These are phyloP conservation scores for Coniochaeta sp. DNA, from an alignment of 2,329 filamentous ascomycete genomes.

Conservation along the genomic window DNA sequence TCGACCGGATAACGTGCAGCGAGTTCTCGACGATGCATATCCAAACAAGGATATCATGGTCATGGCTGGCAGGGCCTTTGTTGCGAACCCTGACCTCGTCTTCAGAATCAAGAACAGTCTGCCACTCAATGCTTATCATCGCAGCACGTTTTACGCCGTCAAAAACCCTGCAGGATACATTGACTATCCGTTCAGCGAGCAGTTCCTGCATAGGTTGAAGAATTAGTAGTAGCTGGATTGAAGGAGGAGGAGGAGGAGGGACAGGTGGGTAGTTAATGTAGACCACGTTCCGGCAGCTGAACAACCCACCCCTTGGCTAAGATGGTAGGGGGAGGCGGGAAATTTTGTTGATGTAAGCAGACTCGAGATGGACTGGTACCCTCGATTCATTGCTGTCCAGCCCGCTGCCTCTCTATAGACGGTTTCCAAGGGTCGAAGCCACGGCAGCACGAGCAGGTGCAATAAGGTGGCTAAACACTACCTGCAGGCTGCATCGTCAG, in stretches of 20 bases:
- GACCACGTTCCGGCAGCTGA: neutral
- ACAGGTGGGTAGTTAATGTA: neutral
- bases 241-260: neutral
- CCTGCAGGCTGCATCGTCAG: neutral
- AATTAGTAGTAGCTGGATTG: neutral
- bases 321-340: neutral
- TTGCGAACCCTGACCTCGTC: constrained; percentile 33
- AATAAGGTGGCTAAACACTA: neutral
- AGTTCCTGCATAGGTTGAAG: neutral
- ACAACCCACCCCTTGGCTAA: neutral
- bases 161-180: constrained; percentile 23
- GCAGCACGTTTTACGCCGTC: constrained; percentile 27
- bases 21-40: constrained; percentile 14
- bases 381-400: neutral
- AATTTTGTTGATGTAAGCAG: neutral
- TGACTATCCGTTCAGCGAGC: constrained; percentile 22
- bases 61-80: constrained; percentile 30
- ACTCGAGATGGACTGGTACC: neutral
- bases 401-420: neutral
- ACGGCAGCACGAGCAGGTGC: neutral
- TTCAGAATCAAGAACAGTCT: constrained; percentile 27
- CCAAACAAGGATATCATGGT: constrained; percentile 16
- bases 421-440: neutral
- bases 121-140: constrained; percentile 23
- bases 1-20: constrained; percentile 11